These are phyloP conservation scores for Marvania coccoides DNA, from an alignment of 139 green algal genomes.

Conservation along the genomic window DNA sequence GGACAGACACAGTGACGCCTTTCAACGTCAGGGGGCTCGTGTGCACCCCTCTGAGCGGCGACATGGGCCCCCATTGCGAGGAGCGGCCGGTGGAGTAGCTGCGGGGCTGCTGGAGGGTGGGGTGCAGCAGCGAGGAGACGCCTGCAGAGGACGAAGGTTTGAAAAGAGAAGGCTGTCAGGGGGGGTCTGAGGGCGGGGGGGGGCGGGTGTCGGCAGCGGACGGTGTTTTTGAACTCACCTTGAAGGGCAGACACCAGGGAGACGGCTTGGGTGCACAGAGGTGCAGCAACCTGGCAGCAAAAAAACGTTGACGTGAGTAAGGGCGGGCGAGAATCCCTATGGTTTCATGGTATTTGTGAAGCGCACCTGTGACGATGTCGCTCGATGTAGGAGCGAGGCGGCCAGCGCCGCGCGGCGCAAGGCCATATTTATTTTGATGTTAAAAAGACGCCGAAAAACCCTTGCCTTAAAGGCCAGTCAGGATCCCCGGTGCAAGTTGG, in stretches of 20 bases:
- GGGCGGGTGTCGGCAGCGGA: no score
- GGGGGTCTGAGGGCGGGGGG: no score
- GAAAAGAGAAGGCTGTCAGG: no score
- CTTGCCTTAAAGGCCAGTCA: neutral
- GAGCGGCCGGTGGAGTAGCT: neutral
- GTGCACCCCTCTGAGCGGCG: neutral
- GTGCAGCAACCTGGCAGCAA: constrained; percentile 1
- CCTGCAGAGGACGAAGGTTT: no score
- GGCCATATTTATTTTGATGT: neutral
- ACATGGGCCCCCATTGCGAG: neutral
- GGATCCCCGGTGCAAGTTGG: neutral
- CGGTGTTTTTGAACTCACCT: no score
- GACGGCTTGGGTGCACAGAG: neutral
- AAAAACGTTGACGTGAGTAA: neutral
- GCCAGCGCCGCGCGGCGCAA: neutral
- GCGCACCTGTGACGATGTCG: neutral
- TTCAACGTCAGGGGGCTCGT: neutral
- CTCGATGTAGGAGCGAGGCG: neutral
- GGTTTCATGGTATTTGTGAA: no score
- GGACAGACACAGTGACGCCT: constrained; percentile 47
- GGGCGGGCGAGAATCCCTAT: neutral
- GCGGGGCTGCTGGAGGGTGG: neutral
- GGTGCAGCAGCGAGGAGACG: neutral
- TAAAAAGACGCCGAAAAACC: neutral
- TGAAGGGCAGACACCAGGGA: neutral